Conservation (phyloP, 352 stramenopile species). For the Phytopythium sindhum region DNA sequence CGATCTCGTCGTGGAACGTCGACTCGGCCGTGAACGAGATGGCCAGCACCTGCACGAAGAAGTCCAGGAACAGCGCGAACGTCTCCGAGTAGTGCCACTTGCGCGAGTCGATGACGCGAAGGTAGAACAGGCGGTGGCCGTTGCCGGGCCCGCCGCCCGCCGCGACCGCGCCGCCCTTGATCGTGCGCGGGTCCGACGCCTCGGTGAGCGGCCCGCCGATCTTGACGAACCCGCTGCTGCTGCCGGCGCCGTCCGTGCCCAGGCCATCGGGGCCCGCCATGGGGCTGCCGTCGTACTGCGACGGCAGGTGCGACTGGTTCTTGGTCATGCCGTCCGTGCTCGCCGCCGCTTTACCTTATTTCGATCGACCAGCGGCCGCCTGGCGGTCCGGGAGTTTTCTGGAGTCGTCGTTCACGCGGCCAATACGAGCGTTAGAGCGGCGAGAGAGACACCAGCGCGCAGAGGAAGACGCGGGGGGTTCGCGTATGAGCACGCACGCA, state of each 20-base stretch:
- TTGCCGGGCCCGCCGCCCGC: constrained; percentile 28
- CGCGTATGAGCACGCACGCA: neutral
- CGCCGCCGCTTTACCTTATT: neutral
- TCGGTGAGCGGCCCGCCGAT: constrained; percentile 75
- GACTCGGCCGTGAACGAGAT: constrained; percentile 71
- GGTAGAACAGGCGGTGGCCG: constrained; percentile 70
- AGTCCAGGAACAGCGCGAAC: constrained; percentile 83
- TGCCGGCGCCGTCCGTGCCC: constrained; percentile 12
- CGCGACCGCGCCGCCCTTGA: constrained; percentile 35
- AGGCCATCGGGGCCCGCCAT: constrained; percentile 19
- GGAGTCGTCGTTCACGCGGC: neutral
- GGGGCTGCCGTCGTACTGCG: constrained; percentile 7
- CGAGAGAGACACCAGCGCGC: neutral
- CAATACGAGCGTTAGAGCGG: neutral
- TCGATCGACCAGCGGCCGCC: too few relatives aligned
- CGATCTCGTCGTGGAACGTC: constrained; percentile 58
- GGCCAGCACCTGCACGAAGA: constrained; percentile 78
- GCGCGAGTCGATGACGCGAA: constrained; percentile 83
- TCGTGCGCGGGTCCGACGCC: constrained; percentile 60
- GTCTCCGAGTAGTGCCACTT: constrained; percentile 89
- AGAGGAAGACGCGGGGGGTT: neutral
- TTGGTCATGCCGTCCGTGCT: neutral
- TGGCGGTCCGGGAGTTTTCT: neutral
- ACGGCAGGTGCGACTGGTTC: constrained; percentile 6
- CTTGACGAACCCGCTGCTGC: constrained; percentile 61